These are phyloP conservation scores for Priceomyces castillae DNA, from an alignment of 805 yeast genomes.

Conservation along the genomic window DNA sequence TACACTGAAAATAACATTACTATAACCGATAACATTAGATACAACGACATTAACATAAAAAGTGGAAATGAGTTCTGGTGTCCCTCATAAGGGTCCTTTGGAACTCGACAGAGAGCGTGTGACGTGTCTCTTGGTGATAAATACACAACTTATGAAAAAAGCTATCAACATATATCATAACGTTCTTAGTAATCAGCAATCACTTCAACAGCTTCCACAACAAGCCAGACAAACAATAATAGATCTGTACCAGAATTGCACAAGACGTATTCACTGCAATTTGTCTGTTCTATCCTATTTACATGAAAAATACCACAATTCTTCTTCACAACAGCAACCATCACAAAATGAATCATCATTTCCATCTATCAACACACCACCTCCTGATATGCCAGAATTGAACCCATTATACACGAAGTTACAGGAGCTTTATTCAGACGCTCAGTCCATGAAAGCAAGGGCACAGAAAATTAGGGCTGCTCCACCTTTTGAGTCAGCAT, in stretches of 20 bases:
- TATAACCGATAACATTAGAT: too few relatives aligned
- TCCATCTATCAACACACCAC: slow-evolving; percentile 54
- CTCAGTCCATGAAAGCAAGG: slow-evolving; percentile 41
- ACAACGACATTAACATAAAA: too few relatives aligned
- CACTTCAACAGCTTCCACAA: slow-evolving; percentile 32
- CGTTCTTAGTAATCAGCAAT: slow-evolving; percentile 33
- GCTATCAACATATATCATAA: slow-evolving; percentile 35
- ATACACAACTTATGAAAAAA: slow-evolving; percentile 42
- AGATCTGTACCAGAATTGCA: slow-evolving; percentile 40
- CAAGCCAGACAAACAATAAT: slow-evolving; percentile 27
- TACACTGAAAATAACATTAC: too few relatives aligned
- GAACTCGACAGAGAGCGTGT: slow-evolving; percentile 40
- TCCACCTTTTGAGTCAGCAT: slow-evolving; percentile 17
- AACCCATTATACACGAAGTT: slow-evolving; percentile 45
- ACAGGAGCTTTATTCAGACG: slow-evolving; percentile 54
- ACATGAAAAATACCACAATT: slow-evolving; percentile 37
- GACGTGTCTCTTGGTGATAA: slow-evolving; percentile 40
- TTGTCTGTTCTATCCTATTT: slow-evolving; percentile 37
- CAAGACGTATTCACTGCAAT: slow-evolving; percentile 42
- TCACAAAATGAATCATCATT: slow-evolving; percentile 29
- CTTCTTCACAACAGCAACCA: slow-evolving; percentile 23
- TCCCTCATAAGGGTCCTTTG: slow-evolving; percentile 6
- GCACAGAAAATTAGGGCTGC: slow-evolving; percentile 36
- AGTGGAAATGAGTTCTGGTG: background rate
- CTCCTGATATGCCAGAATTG: slow-evolving; percentile 55